phyloP scores from a whole-genome alignment of 2,329 filamentous ascomycete species.

The Penicillium sp. region DNA sequence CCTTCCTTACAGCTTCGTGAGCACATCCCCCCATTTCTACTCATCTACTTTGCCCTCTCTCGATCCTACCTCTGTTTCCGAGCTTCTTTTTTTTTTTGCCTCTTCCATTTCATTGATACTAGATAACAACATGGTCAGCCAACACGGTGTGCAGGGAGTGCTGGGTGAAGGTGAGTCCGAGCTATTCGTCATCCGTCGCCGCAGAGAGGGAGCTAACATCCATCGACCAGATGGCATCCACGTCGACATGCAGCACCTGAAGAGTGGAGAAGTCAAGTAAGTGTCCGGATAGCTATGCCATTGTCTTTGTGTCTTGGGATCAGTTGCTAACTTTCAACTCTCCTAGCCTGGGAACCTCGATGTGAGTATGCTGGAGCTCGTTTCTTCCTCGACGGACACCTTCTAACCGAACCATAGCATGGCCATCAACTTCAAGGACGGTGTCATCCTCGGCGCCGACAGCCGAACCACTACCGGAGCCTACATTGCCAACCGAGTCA shows the following conservation, averaged over 20 bases:
- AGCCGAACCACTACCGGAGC: conserved; percentile 96
- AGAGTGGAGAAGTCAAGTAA: conserved; percentile 99
- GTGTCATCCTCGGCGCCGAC: conserved; percentile 95
- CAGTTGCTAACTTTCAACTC: conserved; percentile 40
- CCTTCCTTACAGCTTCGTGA: conserved; percentile 31
- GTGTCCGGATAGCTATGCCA: conserved; percentile 48
- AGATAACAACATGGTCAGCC: conserved; percentile 46
- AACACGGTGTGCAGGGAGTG: conserved; percentile 50
- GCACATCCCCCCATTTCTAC: conserved; percentile 24
- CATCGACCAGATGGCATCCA: conserved; percentile 86
- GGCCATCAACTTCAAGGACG: conserved; percentile 98
- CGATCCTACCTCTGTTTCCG: conserved; percentile 14
- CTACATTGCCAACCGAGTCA: conserved; percentile 99
- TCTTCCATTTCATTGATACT: conserved; percentile 5
- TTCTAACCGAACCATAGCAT: conserved; percentile 66
- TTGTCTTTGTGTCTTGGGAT: conserved; percentile 4
- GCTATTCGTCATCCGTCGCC: conserved; percentile 27
- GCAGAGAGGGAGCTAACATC: conserved; percentile 25
- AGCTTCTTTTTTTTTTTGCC: conserved; percentile 7
- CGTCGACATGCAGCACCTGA: conserved; percentile 97
- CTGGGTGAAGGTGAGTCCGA: conserved; percentile 51
- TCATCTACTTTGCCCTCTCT: conserved; percentile 17
- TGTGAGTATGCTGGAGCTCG: conserved; percentile 64
- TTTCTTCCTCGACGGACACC: conserved; percentile 28
- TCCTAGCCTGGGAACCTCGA: conserved; percentile 88